phyloP scores from a whole-genome alignment of 2,329 filamentous ascomycete species.

The Mycosphaerelloides madeirae region DNA sequence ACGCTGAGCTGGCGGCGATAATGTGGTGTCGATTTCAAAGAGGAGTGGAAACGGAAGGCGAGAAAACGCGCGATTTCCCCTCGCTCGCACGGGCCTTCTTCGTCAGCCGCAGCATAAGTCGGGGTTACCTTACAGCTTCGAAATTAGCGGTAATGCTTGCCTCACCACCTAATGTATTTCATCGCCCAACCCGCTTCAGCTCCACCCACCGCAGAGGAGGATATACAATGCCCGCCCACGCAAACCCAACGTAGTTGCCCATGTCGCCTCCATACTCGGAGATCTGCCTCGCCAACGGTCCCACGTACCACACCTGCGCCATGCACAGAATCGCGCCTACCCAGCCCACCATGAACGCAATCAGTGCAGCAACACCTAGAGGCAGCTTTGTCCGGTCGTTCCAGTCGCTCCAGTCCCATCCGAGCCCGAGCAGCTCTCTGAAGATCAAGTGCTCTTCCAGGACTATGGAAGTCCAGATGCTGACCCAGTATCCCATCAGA shows the following conservation, averaged over 20 bases:
- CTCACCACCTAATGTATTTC: no score
- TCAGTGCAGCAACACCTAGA: slow-evolving; percentile 56
- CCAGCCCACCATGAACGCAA: slow-evolving; percentile 62
- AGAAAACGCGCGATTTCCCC: no score
- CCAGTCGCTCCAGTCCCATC: slow-evolving; percentile 60
- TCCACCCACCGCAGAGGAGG: slow-evolving; percentile 51
- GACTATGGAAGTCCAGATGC: slow-evolving; percentile 60
- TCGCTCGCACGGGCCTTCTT: no score
- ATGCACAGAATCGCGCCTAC: slow-evolving; percentile 61
- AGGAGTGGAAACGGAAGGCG: no score
- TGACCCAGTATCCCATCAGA: slow-evolving; percentile 67
- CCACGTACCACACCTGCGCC: slow-evolving; percentile 66
- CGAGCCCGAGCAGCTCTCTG: slow-evolving; percentile 41
- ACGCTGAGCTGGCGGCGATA: no score
- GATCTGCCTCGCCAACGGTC: slow-evolving; percentile 55
- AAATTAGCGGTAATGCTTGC: no score
- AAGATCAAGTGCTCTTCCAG: slow-evolving; percentile 61
- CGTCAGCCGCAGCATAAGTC: no score
- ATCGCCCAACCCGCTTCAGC: slow-evolving; percentile 47
- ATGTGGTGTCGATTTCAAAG: no score
- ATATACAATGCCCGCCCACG: slow-evolving; percentile 55
- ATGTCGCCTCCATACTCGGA: slow-evolving; percentile 56
- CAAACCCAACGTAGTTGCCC: slow-evolving; percentile 58
- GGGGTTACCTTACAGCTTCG: no score
- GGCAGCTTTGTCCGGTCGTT: slow-evolving; percentile 56